Percentiles rank a stretch among this genome's conserved stretches.
Conservation (phyloP, 441 rosid species). For the Omphalea diandra region DNA sequence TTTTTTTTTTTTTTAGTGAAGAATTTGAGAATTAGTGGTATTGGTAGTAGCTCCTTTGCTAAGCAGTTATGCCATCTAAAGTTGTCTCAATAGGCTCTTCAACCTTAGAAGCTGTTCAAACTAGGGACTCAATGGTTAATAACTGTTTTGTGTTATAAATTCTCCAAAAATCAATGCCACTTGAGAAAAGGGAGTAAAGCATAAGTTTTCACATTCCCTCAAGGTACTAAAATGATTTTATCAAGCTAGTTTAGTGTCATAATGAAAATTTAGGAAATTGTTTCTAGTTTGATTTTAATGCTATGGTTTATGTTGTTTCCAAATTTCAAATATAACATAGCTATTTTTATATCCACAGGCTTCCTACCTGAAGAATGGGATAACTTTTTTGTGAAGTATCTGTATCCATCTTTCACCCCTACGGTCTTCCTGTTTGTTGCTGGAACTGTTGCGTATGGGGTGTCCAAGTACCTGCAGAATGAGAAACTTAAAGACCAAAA, state of each 20-base stretch:
- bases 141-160: too few relatives aligned
- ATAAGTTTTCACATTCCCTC: background rate
- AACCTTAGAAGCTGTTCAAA: background rate
- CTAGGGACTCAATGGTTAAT: too few relatives aligned
- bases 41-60: background rate
- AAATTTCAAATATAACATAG: constrained; percentile 11
- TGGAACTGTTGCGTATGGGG: constrained; percentile 82
- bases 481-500: constrained; percentile 62
- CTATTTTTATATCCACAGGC: constrained; percentile 44
- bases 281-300: background rate
- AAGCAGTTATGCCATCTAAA: background rate
- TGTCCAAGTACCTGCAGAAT: constrained; percentile 73
- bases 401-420: constrained; percentile 81
- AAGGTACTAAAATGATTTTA: background rate
- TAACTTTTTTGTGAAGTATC: constrained; percentile 74
- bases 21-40: too few relatives aligned
- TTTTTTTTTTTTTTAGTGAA: too few relatives aligned
- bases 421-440: constrained; percentile 71
- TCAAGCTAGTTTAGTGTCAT: background rate
- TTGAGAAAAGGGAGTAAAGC: too few relatives aligned
- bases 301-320: background rate
- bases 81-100: background rate
- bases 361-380: constrained; percentile 88
- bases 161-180: too few relatives aligned
- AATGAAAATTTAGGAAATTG: background rate